A percentile compares a stretch with the other conserved stretches of the same genome.
phyloP scores from a whole-genome alignment of 805 yeast genomes.

The Saccharomycopsis sp. region DNA sequence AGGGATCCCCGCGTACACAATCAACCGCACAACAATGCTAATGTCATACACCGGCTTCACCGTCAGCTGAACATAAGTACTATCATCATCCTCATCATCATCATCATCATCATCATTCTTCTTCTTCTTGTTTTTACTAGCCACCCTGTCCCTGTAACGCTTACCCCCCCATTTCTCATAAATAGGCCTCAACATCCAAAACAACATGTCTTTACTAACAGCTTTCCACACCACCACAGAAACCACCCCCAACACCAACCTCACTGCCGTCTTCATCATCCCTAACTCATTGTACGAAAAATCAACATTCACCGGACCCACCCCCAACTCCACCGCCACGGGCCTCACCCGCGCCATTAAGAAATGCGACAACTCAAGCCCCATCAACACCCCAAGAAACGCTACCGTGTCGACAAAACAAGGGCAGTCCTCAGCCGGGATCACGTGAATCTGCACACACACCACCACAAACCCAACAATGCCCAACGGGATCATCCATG shows the following conservation, averaged over 20 bases:
- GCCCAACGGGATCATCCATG: conserved; percentile 27
- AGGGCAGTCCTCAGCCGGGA: conserved; percentile 90
- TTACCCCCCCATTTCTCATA: too few relatives aligned
- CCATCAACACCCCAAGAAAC: conserved; percentile 78
- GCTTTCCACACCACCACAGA: conserved; percentile 67
- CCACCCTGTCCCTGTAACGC: too few relatives aligned
- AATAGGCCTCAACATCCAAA: conserved; percentile 49
- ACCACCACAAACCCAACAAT: conserved; percentile 35
- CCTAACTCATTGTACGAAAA: conserved; percentile 38
- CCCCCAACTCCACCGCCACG: conserved; percentile 18
- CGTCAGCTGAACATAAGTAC: conserved; percentile 32
- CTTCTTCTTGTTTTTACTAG: conserved; percentile 8
- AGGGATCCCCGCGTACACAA: conserved; percentile 79
- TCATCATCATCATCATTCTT: conserved; percentile 10
- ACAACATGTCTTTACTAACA: conserved; percentile 57
- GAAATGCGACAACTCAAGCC: conserved; percentile 62
- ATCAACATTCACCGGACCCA: conserved; percentile 30
- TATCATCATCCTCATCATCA: conserved; percentile 1
- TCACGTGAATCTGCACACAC: conserved; percentile 61
- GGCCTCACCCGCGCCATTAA: conserved; percentile 27
- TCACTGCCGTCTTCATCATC: conserved; percentile 29
- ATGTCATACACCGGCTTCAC: conserved; percentile 59
- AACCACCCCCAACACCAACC: conserved; percentile 55
- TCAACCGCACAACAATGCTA: conserved; percentile 65
- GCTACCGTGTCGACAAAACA: conserved; percentile 95